These are phyloP conservation scores for Avena insularis DNA, from an alignment of 176 grass and related monocot genomes.

Conservation along the genomic window DNA sequence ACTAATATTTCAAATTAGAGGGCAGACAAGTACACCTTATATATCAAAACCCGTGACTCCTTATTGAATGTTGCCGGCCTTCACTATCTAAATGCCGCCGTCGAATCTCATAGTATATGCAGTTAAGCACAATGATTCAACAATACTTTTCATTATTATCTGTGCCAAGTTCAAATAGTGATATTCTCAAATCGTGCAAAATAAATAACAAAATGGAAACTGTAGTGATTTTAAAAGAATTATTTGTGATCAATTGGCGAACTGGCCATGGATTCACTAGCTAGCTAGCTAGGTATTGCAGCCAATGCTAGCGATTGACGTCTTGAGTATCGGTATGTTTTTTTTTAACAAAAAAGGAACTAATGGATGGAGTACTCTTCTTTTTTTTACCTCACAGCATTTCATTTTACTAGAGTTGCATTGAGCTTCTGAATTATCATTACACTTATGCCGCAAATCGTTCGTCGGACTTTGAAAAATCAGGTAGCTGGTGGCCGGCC, in stretches of 20 bases:
- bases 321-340: no score
- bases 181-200: not conserved
- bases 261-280: not conserved
- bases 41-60: not conserved
- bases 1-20: not conserved
- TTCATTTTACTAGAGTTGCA: not conserved
- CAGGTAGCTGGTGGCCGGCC: not conserved
- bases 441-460: not conserved
- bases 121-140: not conserved
- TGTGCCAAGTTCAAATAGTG: not conserved
- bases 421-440: not conserved
- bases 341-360: no score
- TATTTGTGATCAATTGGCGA: not conserved
- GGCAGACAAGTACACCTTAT: not conserved
- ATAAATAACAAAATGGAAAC: not conserved
- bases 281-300: not conserved
- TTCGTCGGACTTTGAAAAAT: not conserved
- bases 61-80: not conserved
- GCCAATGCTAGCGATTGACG: not conserved
- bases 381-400: no score
- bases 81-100: slow-evolving; percentile 11
- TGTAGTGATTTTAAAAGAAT: not conserved
- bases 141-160: not conserved
- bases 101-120: not conserved
- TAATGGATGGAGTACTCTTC: not conserved